phyloP scores from a whole-genome alignment of 2,329 filamentous ascomycete genomes.

The Boeremia exigua region DNA sequence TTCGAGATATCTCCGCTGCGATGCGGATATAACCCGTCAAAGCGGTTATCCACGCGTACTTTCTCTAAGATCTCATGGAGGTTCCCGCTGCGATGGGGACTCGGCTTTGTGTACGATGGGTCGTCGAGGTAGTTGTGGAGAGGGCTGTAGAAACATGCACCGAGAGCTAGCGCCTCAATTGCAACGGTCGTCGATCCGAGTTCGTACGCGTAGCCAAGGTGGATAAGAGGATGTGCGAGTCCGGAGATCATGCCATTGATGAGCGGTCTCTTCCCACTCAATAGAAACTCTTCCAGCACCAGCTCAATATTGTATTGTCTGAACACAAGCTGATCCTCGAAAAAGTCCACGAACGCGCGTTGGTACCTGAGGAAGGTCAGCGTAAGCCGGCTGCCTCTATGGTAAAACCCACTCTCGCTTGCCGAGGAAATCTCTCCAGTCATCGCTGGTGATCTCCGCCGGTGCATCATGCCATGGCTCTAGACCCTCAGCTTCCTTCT shows the following conservation, averaged over 20 bases:
- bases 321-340: constrained; percentile 84
- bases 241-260: constrained; percentile 81
- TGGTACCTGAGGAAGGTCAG: constrained; percentile 67
- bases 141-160: constrained; percentile 63
- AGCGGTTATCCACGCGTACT: constrained; percentile 71
- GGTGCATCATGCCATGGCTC: constrained; percentile 86
- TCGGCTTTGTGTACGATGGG: constrained; percentile 69
- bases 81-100: constrained; percentile 56
- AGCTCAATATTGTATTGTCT: constrained; percentile 84
- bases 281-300: constrained; percentile 77
- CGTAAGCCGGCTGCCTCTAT: neutral
- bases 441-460: constrained; percentile 77
- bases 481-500: constrained; percentile 72
- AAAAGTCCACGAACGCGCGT: constrained; percentile 91
- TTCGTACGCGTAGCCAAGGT: constrained; percentile 93
- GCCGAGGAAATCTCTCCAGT: constrained; percentile 88
- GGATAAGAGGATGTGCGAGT: constrained; percentile 89
- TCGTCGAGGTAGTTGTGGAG: constrained; percentile 73
- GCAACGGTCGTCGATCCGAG: constrained; percentile 82
- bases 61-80: constrained; percentile 74
- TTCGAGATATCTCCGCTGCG: constrained; percentile 69
- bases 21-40: constrained; percentile 69
- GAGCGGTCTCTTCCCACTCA: constrained; percentile 75
- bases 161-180: constrained; percentile 83
- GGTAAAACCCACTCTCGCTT: constrained; percentile 62